Evolutionary conservation across 176 grass and related monocot genomes (phyloP).

Genomic region (Musa itinerans): DNA sequence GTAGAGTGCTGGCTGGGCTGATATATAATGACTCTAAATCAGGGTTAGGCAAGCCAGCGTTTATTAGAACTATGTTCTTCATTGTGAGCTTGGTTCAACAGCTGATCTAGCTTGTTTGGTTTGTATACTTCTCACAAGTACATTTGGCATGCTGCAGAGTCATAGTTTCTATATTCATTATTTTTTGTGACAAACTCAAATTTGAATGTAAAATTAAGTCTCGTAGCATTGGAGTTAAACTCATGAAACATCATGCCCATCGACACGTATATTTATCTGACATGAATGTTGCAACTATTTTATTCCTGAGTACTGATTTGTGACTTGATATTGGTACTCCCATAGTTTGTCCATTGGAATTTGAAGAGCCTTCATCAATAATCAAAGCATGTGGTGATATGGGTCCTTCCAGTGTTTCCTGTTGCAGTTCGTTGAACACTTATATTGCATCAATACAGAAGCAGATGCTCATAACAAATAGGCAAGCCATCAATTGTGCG

Average conservation of each 20-base stretch:
- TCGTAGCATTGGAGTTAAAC: neutral
- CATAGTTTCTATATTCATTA: too few relatives aligned
- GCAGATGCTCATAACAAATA: constrained; percentile 93
- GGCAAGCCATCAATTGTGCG: constrained; percentile 96
- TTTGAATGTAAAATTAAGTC: too few relatives aligned
- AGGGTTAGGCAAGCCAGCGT: too few relatives aligned
- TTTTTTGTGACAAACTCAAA: too few relatives aligned
- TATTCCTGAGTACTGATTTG: neutral
- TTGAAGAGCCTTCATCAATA: constrained; percentile 67
- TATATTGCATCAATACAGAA: constrained; percentile 80
- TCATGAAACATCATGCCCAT: neutral
- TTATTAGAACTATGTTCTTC: too few relatives aligned
- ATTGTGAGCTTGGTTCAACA: too few relatives aligned
- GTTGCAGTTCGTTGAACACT: constrained; percentile 54
- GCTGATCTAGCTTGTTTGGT: too few relatives aligned
- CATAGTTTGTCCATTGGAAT: constrained; percentile 87
- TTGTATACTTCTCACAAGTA: too few relatives aligned
- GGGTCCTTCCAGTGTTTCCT: constrained; percentile 41
- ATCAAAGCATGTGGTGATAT: constrained; percentile 63
- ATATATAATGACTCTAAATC: too few relatives aligned
- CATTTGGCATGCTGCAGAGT: too few relatives aligned
- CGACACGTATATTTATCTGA: neutral
- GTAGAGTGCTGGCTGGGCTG: too few relatives aligned
- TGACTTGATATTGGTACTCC: constrained; percentile 19
- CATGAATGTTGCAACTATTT: neutral